Evolutionary conservation across 2,329 filamentous ascomycete genomes (phyloP).

Genomic region (Clarireedia monteithiana): DNA sequence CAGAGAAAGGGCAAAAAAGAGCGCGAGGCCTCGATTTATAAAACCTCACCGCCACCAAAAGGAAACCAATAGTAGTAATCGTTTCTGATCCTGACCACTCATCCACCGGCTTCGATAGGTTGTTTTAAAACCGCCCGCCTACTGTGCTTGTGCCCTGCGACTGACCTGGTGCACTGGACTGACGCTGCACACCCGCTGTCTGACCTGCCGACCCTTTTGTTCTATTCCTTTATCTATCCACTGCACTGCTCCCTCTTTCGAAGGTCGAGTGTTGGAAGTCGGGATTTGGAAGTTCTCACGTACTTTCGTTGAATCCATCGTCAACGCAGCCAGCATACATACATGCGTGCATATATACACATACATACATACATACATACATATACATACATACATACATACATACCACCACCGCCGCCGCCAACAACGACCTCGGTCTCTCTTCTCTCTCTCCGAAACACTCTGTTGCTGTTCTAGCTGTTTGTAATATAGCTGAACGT

Average conservation of each 20-base stretch:
- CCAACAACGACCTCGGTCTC: not conserved
- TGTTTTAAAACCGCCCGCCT: too few relatives aligned
- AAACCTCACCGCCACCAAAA: slow-evolving; percentile 23
- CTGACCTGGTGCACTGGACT: not conserved
- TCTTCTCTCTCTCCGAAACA: not conserved
- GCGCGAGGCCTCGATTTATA: slow-evolving; percentile 12
- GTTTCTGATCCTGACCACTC: not conserved
- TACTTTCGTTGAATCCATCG: not conserved
- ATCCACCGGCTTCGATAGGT: not conserved
- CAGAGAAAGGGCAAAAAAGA: not conserved
- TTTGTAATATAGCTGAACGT: too few relatives aligned
- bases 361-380: too few relatives aligned
- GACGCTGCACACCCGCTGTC: not conserved
- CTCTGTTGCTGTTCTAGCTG: too few relatives aligned
- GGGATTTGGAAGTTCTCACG: not conserved
- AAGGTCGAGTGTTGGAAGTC: not conserved
- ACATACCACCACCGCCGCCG: not conserved
- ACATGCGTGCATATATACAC: too few relatives aligned
- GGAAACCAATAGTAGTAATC: not conserved
- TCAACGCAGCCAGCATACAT: not conserved
- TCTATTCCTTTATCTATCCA: not conserved
- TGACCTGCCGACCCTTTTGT: not conserved
- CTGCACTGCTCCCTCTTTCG: not conserved
- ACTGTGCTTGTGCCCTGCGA: too few relatives aligned
- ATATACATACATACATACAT: too few relatives aligned